A percentile compares a stretch with the other conserved stretches of the same genome.
phyloP scores from a whole-genome alignment of 495 filamentous ascomycete species.

The Delitschia confertaspora region DNA sequence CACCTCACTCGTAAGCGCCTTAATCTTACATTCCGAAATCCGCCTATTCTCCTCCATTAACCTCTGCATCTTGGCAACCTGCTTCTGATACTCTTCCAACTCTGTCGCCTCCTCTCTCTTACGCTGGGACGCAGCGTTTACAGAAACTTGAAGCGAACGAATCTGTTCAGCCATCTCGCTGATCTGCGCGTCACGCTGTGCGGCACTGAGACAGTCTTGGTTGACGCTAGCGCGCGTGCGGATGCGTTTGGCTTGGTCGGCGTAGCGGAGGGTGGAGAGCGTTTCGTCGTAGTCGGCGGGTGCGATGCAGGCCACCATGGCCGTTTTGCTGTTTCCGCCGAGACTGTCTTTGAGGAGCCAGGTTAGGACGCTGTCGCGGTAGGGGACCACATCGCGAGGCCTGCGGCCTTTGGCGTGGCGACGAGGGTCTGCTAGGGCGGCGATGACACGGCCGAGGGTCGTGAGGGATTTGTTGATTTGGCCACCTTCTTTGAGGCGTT shows the following conservation, averaged over 20 bases:
- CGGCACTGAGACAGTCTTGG: conserved; percentile 77
- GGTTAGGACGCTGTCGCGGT: conserved; percentile 93
- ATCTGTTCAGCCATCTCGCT: conserved; percentile 90
- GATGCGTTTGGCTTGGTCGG: conserved; percentile 95
- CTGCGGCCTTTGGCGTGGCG: conserved; percentile 29
- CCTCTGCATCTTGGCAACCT: conserved; percentile 76
- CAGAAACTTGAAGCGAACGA: conserved; percentile 66
- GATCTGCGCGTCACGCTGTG: conserved; percentile 89
- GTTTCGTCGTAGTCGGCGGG: conserved; percentile 97
- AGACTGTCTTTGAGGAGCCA: conserved; percentile 94
- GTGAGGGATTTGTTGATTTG: conserved; percentile 99
- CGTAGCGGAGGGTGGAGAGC: conserved; percentile 89
- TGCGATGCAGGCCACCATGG: conserved; percentile 97
- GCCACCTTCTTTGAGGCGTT: conserved; percentile 81
- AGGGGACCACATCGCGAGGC: conserved; percentile 68
- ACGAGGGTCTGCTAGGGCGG: conserved; percentile 83
- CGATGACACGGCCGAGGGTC: conserved; percentile 90
- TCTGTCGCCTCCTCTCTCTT: conserved; percentile 53
- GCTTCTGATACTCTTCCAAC: conserved; percentile 85
- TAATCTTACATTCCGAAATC: conserved; percentile 85
- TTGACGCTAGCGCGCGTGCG: conserved; percentile 95
- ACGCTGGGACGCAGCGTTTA: conserved; percentile 41
- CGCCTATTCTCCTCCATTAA: conserved; percentile 87
- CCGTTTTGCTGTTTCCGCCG: conserved; percentile 93
- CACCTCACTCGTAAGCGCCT: conserved; percentile 65